Base-by-base conservation (phyloP, 495 filamentous ascomycete species). In the Xylaria scruposa region DNA sequence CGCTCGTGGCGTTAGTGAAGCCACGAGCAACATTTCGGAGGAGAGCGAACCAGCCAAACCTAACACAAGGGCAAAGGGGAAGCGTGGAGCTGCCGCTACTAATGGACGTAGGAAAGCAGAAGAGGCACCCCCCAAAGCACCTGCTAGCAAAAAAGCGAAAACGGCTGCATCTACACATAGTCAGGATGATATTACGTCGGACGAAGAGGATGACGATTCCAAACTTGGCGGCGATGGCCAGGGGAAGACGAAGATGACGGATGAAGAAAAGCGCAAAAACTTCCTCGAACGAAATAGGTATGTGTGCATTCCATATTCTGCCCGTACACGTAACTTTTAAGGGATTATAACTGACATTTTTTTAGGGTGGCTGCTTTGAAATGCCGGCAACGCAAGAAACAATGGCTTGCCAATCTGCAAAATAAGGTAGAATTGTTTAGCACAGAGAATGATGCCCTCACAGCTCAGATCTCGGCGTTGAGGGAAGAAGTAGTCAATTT, bases 191-290 rank as follows among this genome's bases (percentile, higher is more conserved):
- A 29, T 46, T 6, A 71, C 70, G 19, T 81, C 78, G 68, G 76
- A 77, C 21, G 74, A 81, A 40, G 87, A 89, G 47, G 81, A 87
- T 17, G 85, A 89, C 19, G 84, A 87, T 12, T 85, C 88, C 44
- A 84, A 87, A 65, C 86, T 84, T 46, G 74, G 61, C 33, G 64
- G 58, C 42, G 81, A 78, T 29, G 70, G 72, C 46, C 81, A 82
- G 54, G 85, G 87, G 0, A 87, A 86, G 9, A 86, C 88, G 9
- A 99, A 98, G 84, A 98, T 98, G 97, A 98, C 96, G 15, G 96
- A 99, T 74, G 96, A 98, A 78, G 96, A 99, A 83, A 99, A 99
- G 86, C 84, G 96, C 49, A 97, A 96, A 84, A 99, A 99, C 77
- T 99, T 99, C 82, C 85, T 99, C 10, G 96, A 99, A 76, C 86